These are phyloP conservation scores for Malus hybrid DNA, from an alignment of 331 rosid species.

Conservation along the genomic window DNA sequence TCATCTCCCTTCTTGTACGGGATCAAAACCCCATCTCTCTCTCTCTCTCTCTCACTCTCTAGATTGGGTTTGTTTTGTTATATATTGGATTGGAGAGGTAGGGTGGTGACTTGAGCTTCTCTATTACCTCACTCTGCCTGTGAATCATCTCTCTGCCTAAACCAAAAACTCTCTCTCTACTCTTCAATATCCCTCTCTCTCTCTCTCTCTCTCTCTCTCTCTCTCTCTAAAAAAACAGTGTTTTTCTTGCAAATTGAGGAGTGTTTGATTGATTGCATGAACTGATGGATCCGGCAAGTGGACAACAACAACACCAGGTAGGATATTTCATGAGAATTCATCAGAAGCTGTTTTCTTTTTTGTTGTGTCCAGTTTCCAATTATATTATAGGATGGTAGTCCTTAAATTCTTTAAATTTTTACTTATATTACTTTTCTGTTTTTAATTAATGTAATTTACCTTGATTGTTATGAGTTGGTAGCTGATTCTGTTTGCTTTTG, in stretches of 20 bases:
- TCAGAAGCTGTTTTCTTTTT: not conserved
- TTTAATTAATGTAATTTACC: too few relatives aligned
- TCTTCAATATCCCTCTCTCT: not conserved
- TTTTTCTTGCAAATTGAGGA: constrained; percentile 1
- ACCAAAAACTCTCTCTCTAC: not conserved
- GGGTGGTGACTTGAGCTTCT: not conserved
- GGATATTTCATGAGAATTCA: not conserved
- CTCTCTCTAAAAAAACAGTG: not conserved
- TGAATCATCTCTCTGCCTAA: not conserved
- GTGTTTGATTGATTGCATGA: constrained; percentile 19
- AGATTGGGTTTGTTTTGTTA: not conserved
- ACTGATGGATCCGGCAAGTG: constrained; percentile 81
- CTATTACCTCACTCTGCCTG: constrained; percentile 1
- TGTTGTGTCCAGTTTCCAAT: not conserved
- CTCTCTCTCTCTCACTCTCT: constrained; percentile 2
- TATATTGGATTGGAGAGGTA: not conserved
- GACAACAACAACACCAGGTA: constrained; percentile 74
- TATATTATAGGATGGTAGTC: too few relatives aligned
- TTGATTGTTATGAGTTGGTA: not conserved
- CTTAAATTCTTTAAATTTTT: not conserved
- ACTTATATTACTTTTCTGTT: not conserved
- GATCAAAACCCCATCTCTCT: constrained; percentile 20
- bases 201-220: not conserved
- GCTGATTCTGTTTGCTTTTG: not conserved
- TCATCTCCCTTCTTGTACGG: constrained; percentile 34